These are phyloP conservation scores for Stevia rebaudiana DNA, from an alignment of 140 eudicot species.

Conservation along the genomic window DNA sequence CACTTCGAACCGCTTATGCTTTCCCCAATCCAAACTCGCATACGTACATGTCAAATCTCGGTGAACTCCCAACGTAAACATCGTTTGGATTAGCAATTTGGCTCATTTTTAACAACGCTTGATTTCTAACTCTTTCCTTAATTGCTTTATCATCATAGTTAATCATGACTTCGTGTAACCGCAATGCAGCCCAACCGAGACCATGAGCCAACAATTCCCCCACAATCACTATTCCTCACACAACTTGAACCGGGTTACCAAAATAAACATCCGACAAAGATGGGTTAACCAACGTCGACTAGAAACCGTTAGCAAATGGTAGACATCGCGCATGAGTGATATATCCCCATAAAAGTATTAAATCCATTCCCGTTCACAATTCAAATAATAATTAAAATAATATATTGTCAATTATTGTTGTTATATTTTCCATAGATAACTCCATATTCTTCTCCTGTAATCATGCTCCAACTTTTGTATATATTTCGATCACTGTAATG, in stretches of 20 bases:
- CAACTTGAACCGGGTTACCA: conserved; percentile 11
- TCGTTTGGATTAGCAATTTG: neutral
- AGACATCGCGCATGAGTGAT: conserved; percentile 3
- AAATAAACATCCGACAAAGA: conserved; percentile 1
- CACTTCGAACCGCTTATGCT: conserved; percentile 44
- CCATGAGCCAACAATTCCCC: conserved; percentile 27
- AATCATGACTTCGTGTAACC: conserved; percentile 19
- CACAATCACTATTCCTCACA: neutral
- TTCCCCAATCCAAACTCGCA: conserved; percentile 56
- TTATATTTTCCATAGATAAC: no score
- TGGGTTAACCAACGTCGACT: conserved; percentile 19
- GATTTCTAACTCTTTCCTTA: neutral
- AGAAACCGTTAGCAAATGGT: neutral
- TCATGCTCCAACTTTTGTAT: no score
- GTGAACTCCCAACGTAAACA: conserved; percentile 27
- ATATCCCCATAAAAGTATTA: conserved; percentile 38
- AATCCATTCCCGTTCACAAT: no score
- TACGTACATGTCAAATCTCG: conserved; percentile 53
- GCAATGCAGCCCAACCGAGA: conserved; percentile 27
- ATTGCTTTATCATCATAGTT: conserved; percentile 19
- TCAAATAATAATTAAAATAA: no score
- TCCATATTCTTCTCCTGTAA: no score
- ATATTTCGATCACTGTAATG: no score
- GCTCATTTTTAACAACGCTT: neutral
- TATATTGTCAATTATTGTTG: no score